Evolutionary conservation across 345 rosid species (phyloP).

Genomic region (Passiflora organensis): DNA sequence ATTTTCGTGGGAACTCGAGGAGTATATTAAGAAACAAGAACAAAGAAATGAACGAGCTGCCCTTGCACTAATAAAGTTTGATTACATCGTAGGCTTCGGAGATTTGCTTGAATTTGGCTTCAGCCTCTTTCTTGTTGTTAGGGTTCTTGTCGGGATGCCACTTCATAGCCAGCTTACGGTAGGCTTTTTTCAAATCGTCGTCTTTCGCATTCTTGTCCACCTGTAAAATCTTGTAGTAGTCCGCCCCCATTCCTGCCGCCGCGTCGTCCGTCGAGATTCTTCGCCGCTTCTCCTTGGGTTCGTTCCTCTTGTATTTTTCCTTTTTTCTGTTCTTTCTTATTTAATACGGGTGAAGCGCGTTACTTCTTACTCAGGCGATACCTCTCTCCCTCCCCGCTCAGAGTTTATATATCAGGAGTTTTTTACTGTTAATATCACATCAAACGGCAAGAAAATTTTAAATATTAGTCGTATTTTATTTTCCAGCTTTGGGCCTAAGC

Average conservation of each 20-base stretch:
- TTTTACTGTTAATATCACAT: no score
- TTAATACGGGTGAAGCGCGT: no score
- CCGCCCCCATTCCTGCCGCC: slow-evolving; percentile 54
- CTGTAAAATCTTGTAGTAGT: slow-evolving; percentile 69
- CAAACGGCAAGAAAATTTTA: no score
- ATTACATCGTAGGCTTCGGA: slow-evolving; percentile 89
- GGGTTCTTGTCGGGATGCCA: slow-evolving; percentile 97
- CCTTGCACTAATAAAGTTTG: neutral
- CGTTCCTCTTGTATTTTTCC: neutral
- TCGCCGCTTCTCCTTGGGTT: neutral
- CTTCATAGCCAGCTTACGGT: slow-evolving; percentile 85
- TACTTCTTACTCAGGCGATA: no score
- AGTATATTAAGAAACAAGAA: neutral
- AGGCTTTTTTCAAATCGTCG: slow-evolving; percentile 84
- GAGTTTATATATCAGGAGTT: no score
- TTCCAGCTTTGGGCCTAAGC: no score
- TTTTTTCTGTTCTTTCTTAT: neutral
- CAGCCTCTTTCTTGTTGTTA: slow-evolving; percentile 74
- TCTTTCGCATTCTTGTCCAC: slow-evolving; percentile 70
- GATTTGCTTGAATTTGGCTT: slow-evolving; percentile 87
- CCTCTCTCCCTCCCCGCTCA: no score
- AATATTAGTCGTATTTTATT: no score
- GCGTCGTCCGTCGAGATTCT: neutral
- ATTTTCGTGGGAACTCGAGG: no score
- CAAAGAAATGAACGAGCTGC: no score